Base-by-base conservation (phyloP, 306 rosid genomes). In the Cucurbita argyrosperma region DNA sequence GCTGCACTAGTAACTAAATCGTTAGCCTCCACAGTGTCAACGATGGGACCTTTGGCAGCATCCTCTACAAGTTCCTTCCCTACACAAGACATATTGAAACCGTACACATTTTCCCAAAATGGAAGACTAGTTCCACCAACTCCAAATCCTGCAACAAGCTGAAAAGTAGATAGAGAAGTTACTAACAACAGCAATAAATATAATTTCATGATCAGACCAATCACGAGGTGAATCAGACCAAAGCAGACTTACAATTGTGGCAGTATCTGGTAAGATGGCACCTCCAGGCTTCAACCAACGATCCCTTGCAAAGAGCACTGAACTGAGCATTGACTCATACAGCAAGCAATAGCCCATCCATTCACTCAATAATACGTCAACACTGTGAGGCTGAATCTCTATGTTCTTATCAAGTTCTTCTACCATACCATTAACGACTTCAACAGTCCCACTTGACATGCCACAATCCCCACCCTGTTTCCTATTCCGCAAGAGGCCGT, bases 331-430 rank as follows among this genome's bases (percentile, higher is more conserved):
- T 79, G 98, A 87, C 83, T 94, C 98, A 8, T 90, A 94, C 40
- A 90, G 80, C 72, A 94, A 61, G 90, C 98, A 94, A 80, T 94
- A 94, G 39, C 98, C 97, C 96, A 94, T 94, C 98, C 98, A 94
- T 82, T 94, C 96, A 82, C 99, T 94, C 59, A 91, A 51, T 81
- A 94, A 78, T 49, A 94, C 89, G 75, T 94, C 97, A 78, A 94
- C 84, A 71, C 91, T 89, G n/a, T 85, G 85, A 68, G 96, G 97
- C 79, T 85, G 80, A 75, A 94, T 85, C 72, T 79, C 77, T 83
- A 78, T 76, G 74, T 71, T 76, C 80, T 83, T 83, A 51, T 88
- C 96, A 79, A 92, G 82, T 63, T 86, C 96, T 84, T 92, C 94
- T 79, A 88, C 89, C 97, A 92, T 92, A 59, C 88, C 80, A 35